Conservation (phyloP, 2,329 filamentous ascomycete genomes). For the Monosporascus ibericus region DNA sequence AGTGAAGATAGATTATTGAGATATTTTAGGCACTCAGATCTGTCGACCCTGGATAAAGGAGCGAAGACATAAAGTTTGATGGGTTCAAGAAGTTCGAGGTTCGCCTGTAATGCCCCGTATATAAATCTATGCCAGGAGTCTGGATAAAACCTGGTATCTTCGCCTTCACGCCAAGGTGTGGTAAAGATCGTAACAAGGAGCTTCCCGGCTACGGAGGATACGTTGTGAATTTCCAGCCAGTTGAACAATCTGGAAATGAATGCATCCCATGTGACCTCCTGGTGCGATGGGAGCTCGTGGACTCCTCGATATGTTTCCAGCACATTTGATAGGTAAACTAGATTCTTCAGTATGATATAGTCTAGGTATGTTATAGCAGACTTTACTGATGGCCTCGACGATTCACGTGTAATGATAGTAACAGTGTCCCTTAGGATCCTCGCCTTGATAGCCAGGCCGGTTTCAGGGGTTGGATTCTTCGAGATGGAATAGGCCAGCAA, state of each 20-base stretch:
- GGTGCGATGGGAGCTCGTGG: slow-evolving; percentile 17
- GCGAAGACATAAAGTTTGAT: slow-evolving; percentile 60
- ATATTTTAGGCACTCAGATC: slow-evolving; percentile 47
- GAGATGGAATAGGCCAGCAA: slow-evolving; percentile 45
- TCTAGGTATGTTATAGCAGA: slow-evolving; percentile 63
- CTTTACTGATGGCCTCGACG: slow-evolving; percentile 59
- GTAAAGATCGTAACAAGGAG: slow-evolving; percentile 53
- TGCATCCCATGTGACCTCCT: slow-evolving; percentile 40
- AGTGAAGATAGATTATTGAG: slow-evolving; percentile 51
- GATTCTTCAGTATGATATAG: slow-evolving; percentile 56
- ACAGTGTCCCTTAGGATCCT: slow-evolving; percentile 46
- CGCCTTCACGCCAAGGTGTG: slow-evolving; percentile 31
- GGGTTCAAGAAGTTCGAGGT: slow-evolving; percentile 50
- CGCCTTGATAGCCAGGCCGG: slow-evolving; percentile 33
- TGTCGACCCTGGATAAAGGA: slow-evolving; percentile 55
- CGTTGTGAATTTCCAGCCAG: slow-evolving; percentile 52
- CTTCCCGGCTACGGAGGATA: slow-evolving; percentile 55
- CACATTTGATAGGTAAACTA: slow-evolving; percentile 44
- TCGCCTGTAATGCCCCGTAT: slow-evolving; percentile 39
- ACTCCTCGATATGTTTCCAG: slow-evolving; percentile 33
- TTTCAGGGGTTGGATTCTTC: slow-evolving; percentile 40
- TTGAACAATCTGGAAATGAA: slow-evolving; percentile 44
- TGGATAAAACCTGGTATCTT: slow-evolving; percentile 29
- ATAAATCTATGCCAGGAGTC: slow-evolving; percentile 53
- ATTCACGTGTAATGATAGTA: slow-evolving; percentile 53